Percentiles rank a stretch among this genome's conserved stretches.
These are phyloP conservation scores for Hypoxylon sp. DNA, from an alignment of 2,329 filamentous ascomycete genomes.

Conservation along the genomic window DNA sequence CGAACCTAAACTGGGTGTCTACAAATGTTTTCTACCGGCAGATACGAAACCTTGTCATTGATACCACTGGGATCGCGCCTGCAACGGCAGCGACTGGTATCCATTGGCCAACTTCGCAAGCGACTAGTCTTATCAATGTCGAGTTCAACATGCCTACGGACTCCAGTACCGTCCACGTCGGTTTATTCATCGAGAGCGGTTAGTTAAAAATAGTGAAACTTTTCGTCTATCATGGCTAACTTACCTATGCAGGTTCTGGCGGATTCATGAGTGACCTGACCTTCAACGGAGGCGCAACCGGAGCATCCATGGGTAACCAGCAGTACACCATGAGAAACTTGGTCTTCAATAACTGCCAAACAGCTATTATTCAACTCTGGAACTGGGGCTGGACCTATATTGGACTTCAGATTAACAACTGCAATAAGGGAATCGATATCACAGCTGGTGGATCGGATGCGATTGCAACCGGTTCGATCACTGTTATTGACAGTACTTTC, in stretches of 20 bases:
- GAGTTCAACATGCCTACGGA: constrained; percentile 60
- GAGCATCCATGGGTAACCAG: constrained; percentile 75
- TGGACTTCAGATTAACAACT: constrained; percentile 70
- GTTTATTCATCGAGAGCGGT: constrained; percentile 54
- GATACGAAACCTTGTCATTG: constrained; percentile 74
- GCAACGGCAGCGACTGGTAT: constrained; percentile 59
- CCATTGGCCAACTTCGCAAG: constrained; percentile 75
- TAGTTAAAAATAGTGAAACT: constrained; percentile 22
- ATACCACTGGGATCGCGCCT: constrained; percentile 57
- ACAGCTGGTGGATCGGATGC: constrained; percentile 59
- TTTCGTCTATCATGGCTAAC: not conserved
- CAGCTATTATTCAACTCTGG: constrained; percentile 77
- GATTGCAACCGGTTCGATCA: constrained; percentile 76
- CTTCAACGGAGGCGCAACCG: constrained; percentile 69
- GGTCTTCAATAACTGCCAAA: constrained; percentile 74
- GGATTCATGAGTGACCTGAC: constrained; percentile 70
- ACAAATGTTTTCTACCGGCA: constrained; percentile 75
- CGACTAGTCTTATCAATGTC: constrained; percentile 65
- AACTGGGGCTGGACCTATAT: constrained; percentile 81
- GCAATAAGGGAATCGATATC: constrained; percentile 72
- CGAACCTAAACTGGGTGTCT: constrained; percentile 57
- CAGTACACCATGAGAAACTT: constrained; percentile 79
- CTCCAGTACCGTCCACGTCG: constrained; percentile 50
- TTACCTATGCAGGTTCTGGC: constrained; percentile 52
- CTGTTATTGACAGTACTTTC: constrained; percentile 78